These are phyloP conservation scores for Xanthoparmelia taractica DNA, from an alignment of 495 filamentous ascomycete genomes.

Conservation along the genomic window DNA sequence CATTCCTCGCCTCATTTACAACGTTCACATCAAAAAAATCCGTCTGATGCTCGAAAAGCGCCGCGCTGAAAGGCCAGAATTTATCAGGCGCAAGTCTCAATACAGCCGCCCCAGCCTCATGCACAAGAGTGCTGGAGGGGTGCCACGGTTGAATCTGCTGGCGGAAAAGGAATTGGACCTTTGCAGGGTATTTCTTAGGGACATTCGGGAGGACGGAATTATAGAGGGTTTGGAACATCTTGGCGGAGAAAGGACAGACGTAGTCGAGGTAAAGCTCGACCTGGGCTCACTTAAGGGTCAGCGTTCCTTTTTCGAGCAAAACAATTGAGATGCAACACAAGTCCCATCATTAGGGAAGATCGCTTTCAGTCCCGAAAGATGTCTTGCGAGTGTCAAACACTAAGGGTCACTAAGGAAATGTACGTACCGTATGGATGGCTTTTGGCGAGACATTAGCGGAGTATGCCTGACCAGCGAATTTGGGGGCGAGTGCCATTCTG, in stretches of 20 bases:
- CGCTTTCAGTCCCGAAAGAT: too few species aligned
- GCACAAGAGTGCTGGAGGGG: constrained; percentile 75
- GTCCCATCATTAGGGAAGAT: too few species aligned
- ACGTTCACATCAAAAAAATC: constrained; percentile 77
- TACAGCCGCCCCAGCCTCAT: constrained; percentile 81
- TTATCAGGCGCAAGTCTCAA: constrained; percentile 54
- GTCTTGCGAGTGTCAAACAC: too few species aligned
- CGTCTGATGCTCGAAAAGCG: constrained; percentile 60
- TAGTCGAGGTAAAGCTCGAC: constrained; percentile 82
- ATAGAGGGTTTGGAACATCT: constrained; percentile 68
- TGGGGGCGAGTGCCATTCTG: constrained; percentile 67
- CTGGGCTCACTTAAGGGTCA: too few species aligned
- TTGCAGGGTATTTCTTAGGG: constrained; percentile 47
- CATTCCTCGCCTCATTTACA: constrained; percentile 72
- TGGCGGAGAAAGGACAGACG: constrained; percentile 66
- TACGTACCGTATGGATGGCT: constrained; percentile 46
- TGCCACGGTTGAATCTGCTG: constrained; percentile 97
- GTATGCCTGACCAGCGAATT: constrained; percentile 65
- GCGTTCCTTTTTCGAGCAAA: too few species aligned
- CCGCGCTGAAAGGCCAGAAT: constrained; percentile 71
- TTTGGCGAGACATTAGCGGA: constrained; percentile 36
- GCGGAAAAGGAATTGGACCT: constrained; percentile 68
- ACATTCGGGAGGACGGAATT: constrained; percentile 49
- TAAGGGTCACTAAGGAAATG: too few species aligned
- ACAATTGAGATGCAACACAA: too few species aligned